These are phyloP conservation scores for Chaetomium sp. DNA, from an alignment of 2,329 filamentous ascomycete species.

Conservation along the genomic window DNA sequence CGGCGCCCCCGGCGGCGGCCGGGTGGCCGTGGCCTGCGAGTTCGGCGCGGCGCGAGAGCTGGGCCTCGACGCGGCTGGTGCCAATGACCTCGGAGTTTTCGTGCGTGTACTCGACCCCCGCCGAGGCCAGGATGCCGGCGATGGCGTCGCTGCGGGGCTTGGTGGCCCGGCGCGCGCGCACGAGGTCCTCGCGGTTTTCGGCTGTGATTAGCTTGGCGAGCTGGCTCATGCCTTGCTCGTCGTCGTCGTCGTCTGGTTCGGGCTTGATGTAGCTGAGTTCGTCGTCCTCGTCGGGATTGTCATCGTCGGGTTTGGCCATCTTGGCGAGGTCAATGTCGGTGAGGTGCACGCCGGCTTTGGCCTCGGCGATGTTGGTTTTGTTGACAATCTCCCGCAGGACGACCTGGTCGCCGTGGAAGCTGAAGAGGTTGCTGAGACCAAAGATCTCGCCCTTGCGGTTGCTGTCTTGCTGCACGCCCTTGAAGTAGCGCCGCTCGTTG, in stretches of 20 bases:
- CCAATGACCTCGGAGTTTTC: conserved; percentile 96
- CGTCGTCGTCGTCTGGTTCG: conserved; percentile 53
- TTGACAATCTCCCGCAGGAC: conserved; percentile 94
- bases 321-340: conserved; percentile 73
- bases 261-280: conserved; percentile 47
- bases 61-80: conserved; percentile 85
- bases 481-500: conserved; percentile 91
- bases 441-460: conserved; percentile 92
- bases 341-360: conserved; percentile 79
- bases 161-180: conserved; percentile 40
- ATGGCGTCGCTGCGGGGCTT: conserved; percentile 68
- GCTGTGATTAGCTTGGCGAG: conserved; percentile 63
- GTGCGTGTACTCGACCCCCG: conserved; percentile 92
- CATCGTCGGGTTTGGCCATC: conserved; percentile 52
- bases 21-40: conserved; percentile 51
- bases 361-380: conserved; percentile 96
- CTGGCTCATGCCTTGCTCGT: conserved; percentile 68
- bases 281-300: conserved; percentile 39
- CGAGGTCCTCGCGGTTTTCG: conserved; percentile 47
- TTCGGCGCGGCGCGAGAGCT: conserved; percentile 75
- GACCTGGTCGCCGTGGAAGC: conserved; percentile 75
- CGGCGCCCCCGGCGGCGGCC: too few species aligned
- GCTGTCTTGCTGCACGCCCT: conserved; percentile 82
- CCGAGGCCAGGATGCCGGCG: conserved; percentile 83
- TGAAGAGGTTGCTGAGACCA: conserved; percentile 82